These are phyloP conservation scores for Auricularia sp. DNA, from an alignment of 768 basidiomycete species.

Conservation along the genomic window DNA sequence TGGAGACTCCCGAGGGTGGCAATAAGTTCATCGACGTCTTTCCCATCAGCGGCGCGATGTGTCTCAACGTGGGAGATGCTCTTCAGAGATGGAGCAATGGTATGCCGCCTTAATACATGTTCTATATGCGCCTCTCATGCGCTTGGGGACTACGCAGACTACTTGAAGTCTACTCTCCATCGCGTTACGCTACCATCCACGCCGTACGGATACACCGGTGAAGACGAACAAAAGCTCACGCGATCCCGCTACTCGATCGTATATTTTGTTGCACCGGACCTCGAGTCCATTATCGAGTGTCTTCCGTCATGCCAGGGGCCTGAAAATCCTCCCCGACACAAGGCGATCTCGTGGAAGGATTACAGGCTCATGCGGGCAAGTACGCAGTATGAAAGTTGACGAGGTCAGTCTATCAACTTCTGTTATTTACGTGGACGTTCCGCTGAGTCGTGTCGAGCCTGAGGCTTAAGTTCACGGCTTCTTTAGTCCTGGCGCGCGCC, in stretches of 20 bases:
- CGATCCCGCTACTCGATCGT: neutral
- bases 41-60: conserved; percentile 5
- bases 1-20: conserved; percentile 41
- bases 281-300: neutral
- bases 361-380: neutral
- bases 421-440: too few species aligned
- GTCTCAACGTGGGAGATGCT: conserved; percentile 1
- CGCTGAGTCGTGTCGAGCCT: too few species aligned
- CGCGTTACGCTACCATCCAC: neutral
- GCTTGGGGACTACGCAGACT: neutral
- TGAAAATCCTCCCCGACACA: neutral
- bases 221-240: neutral
- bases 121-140: neutral
- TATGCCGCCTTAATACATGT: neutral
- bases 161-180: neutral
- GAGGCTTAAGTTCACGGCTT: too few species aligned
- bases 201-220: neutral
- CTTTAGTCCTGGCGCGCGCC: too few species aligned
- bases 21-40: conserved; percentile 22
- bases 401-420: too few species aligned
- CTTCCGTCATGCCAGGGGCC: neutral
- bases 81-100: neutral
- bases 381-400: neutral
- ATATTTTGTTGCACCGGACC: neutral
- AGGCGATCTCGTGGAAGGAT: neutral